phyloP scores from a whole-genome alignment of 1,284 basidiomycete species.

The Vanrija sp. region DNA sequence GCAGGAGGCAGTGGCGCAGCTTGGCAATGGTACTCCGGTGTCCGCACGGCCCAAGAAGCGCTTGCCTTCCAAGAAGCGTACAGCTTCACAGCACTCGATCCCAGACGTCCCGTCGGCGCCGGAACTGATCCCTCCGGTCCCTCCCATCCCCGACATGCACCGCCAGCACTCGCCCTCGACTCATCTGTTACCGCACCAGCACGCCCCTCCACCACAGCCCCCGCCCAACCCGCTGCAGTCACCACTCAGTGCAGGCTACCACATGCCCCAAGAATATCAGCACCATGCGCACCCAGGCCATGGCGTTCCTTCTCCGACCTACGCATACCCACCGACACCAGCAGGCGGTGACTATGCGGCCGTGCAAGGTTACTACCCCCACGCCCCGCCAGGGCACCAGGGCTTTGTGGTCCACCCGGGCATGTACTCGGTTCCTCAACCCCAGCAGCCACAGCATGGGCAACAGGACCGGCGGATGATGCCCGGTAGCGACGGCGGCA shows the following conservation, averaged over 20 bases:
- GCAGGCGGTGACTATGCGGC: slow-evolving; percentile 9
- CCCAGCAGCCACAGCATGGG: slow-evolving; percentile 21
- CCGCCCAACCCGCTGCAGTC: slow-evolving; percentile 23
- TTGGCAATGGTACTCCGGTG: slow-evolving; percentile 35
- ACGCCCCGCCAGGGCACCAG: slow-evolving; percentile 16
- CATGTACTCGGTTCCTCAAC: slow-evolving; percentile 18
- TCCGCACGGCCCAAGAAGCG: slow-evolving; percentile 15
- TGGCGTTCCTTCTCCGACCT: slow-evolving; percentile 14
- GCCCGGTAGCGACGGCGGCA: slow-evolving; percentile 9
- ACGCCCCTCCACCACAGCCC: slow-evolving; percentile 5
- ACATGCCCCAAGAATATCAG: slow-evolving; percentile 34
- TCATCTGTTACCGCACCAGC: slow-evolving; percentile 16
- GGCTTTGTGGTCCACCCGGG: slow-evolving; percentile 13
- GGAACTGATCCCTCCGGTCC: slow-evolving; percentile 39
- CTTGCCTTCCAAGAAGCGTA: slow-evolving; percentile 36
- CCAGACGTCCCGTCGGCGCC: slow-evolving; percentile 8
- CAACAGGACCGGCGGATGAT: slow-evolving; percentile 20
- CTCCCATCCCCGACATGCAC: slow-evolving; percentile 38
- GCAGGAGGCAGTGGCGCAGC: slow-evolving; percentile 22
- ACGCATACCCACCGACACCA: slow-evolving; percentile 19
- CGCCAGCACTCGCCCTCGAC: slow-evolving; percentile 25
- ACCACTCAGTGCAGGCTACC: slow-evolving; percentile 32
- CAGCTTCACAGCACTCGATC: slow-evolving; percentile 24
- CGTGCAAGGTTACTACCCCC: slow-evolving; percentile 18
- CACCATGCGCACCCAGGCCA: slow-evolving; percentile 14